Evolutionary conservation across 306 rosid species (phyloP), one percentile per base, ranked within the genome.

Genomic region (Pyrus bretschneideri): DNA sequence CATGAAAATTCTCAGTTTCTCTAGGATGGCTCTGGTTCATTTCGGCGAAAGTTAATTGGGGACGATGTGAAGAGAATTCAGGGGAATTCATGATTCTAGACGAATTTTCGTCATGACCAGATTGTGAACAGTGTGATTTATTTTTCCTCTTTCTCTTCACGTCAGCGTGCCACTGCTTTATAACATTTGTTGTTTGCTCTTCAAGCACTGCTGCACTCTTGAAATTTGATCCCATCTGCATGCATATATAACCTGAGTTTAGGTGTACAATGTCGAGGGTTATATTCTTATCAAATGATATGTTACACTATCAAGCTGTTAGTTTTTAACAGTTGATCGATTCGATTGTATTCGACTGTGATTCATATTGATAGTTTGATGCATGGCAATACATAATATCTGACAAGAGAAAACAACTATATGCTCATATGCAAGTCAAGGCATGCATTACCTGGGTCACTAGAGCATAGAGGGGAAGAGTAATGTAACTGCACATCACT

Each of bases 401-500:
- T 6, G 67, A 27, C 38, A 4, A 22, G 67, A 25, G 40, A 29
- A 61, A 27, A 29, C 17, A 58, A 4, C 0, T 62, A 27, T 30
- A 18, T 31, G 44, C 11, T 4, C 30, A 38, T 67, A 17, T 40
- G 18, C 29, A 13, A 4, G 5, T 67, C 11, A 49, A 17, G 52
- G 13, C n/a, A 46, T 12, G 13, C 9, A 21, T 77, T 57, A 83
- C 93, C 93, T 89, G 93, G 17, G 91, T 86, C 31, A 87, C 93
- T 25, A 87, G 91, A 74, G 91, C 93, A 69, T 89, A 87, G 23
- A 89, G 91, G 44, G 93, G 93, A 58, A 89, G 88, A 75, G 89
- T 89, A 69, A 83, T 79, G 74, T 85, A 89, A 61, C 93, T 81
- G 82, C 93, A 89, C 71, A 85, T 57, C n/a, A 89, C 82, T 85